Conservation (phyloP, 345 rosid genomes). For the Tarenaya hassleriana region DNA sequence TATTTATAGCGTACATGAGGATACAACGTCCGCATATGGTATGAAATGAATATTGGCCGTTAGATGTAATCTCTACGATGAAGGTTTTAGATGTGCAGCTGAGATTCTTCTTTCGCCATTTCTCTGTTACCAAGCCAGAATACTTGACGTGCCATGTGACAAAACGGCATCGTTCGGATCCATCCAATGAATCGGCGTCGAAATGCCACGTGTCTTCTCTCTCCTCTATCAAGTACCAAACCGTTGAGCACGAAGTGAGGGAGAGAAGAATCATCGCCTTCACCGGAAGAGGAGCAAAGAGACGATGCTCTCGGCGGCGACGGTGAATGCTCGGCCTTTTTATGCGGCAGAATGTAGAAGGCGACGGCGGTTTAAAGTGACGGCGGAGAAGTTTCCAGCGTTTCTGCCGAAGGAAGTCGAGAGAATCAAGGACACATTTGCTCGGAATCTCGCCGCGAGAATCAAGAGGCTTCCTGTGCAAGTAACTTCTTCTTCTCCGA, state of each 20-base stretch:
- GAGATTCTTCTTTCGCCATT: no score
- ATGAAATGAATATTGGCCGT: no score
- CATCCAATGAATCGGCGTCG: background rate
- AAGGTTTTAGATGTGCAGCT: no score
- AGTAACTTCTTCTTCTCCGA: background rate
- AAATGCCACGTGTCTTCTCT: conserved; percentile 27
- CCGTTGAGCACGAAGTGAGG: conserved; percentile 12
- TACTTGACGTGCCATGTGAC: no score
- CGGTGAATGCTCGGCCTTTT: conserved; percentile 12
- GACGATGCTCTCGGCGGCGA: conserved; percentile 22
- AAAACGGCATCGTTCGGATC: background rate
- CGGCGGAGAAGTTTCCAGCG: conserved; percentile 42
- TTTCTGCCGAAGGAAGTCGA: conserved; percentile 73
- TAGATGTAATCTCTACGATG: no score
- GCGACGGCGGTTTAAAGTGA: conserved; percentile 10
- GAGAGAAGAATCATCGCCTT: conserved; percentile 19
- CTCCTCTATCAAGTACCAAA: conserved; percentile 19
- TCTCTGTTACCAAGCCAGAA: no score
- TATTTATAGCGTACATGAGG: no score
- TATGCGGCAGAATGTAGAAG: background rate
- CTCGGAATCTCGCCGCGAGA: conserved; percentile 55
- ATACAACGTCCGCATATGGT: no score
- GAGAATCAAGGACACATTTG: conserved; percentile 71
- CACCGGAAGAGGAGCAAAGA: conserved; percentile 4
- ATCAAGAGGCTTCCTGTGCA: conserved; percentile 65